Base-by-base conservation (phyloP, 1,284 basidiomycete genomes). In the Anthracocystis walkeri region DNA sequence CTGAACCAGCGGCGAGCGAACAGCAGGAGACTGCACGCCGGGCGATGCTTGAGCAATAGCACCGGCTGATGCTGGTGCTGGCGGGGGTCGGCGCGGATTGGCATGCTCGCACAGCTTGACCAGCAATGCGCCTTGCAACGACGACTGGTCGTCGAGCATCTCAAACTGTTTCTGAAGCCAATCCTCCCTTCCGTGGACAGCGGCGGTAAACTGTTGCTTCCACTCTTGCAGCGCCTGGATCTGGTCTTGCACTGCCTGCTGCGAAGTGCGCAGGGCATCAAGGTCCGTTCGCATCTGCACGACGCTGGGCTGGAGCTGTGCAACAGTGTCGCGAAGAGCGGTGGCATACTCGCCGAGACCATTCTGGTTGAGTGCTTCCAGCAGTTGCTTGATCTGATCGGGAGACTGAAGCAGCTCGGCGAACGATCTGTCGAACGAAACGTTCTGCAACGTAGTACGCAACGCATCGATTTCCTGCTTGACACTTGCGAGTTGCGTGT, bases 111-210 rank as follows among this genome's bases (percentile, higher is more conserved):
- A 12, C 20, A 76, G 50, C 52, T 68, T 71, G 54, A 61, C 61
- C 33, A 76, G 51, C 38, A 76, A 46, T 5, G 73, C 73, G 41
- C 65, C 73, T 58, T 76, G 73, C 61, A 71, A 40, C 20, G 73
- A 58, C 16, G 55, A 41, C 58, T 72, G 73, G 40, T 67, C 65
- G 25, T 76, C 73, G 25, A 76, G 40, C 51, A 29, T 35, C 16
- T 66, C 56, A 14, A 64, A 16, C 51, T 65, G 58, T 31, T 31
- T 53, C 33, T 66, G 54, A 5, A 67, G 20, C 46, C 20, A 57
- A 10, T 46, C 40, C 18, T 23, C 21, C 51, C 57, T 58, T 10
- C 27, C 25, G 14, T 60, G 20, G 7, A 67, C 18, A 1, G 8
- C 42, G 12, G 18, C 48, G 10, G 49, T 27, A 11, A 65, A 46